Conservation (phyloP, 2,329 filamentous ascomycete species). For the Ophiosphaerella narmari region DNA sequence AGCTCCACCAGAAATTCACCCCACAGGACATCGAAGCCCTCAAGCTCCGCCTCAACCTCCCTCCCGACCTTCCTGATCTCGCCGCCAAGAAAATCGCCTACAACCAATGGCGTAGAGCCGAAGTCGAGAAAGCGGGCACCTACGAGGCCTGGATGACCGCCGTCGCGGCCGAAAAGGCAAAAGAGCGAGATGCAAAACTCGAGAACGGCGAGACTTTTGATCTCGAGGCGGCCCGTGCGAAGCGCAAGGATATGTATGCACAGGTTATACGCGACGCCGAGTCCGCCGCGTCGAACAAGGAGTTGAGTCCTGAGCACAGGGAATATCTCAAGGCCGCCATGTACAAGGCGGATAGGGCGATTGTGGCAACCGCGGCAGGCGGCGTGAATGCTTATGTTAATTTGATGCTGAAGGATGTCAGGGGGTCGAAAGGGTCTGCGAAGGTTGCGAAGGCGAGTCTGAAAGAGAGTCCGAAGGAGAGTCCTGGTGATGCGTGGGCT, state of each 20-base stretch:
- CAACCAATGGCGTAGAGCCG: slow-evolving; percentile 14
- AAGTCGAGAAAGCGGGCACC: slow-evolving; percentile 22
- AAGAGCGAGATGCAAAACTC: slow-evolving; percentile 4
- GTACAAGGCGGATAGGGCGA: slow-evolving; percentile 24
- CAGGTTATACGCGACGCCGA: slow-evolving; percentile 23
- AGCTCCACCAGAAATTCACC: slow-evolving; percentile 16
- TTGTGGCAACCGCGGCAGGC: slow-evolving; percentile 18
- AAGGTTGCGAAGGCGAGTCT: too few species aligned
- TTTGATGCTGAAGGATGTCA: slow-evolving; percentile 7
- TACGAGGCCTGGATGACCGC: slow-evolving; percentile 17
- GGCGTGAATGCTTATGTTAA: slow-evolving; percentile 24
- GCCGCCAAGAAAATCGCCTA: slow-evolving; percentile 15
- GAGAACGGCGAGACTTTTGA: slow-evolving; percentile 18
- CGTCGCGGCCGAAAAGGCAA: slow-evolving; percentile 7
- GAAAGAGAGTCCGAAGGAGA: too few species aligned
- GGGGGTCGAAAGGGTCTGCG: too few species aligned
- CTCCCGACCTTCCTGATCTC: slow-evolving; percentile 9
- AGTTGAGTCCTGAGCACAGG: slow-evolving; percentile 15
- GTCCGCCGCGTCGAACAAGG: slow-evolving; percentile 20
- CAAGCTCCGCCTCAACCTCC: slow-evolving; percentile 11
- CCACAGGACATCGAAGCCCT: slow-evolving; percentile 16
- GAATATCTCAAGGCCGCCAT: slow-evolving; percentile 21
- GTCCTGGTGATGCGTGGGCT: too few species aligned
- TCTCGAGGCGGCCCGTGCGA: slow-evolving; percentile 4
- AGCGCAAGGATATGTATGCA: slow-evolving; percentile 14